A percentile compares a stretch with the other conserved stretches of the same genome.
Evolutionary conservation across 148 eudicot species (phyloP).

Genomic region (Fagopyrum homotropicum): DNA sequence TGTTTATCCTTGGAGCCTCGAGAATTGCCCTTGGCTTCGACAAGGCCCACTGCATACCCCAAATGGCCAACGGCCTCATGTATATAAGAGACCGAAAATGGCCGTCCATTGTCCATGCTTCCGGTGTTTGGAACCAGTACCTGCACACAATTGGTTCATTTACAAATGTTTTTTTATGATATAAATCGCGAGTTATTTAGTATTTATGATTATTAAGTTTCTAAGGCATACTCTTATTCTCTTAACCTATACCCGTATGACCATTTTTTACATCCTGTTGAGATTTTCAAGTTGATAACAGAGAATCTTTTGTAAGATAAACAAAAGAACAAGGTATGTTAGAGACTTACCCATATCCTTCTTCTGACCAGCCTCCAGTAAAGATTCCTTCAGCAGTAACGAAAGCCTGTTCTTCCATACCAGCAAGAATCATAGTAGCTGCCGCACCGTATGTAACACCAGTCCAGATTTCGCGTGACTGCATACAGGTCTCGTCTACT

Average conservation of each 20-base stretch:
- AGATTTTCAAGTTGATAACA: background rate
- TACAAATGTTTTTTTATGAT: too few species aligned
- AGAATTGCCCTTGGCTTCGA: constrained; percentile 62
- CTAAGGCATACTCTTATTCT: too few species aligned
- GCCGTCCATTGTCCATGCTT: constrained; percentile 60
- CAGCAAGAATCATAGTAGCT: constrained; percentile 90
- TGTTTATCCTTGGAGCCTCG: constrained; percentile 61
- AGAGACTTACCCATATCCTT: constrained; percentile 77
- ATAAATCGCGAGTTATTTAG: too few species aligned
- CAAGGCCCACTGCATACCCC: constrained; percentile 86
- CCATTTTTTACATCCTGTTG: background rate
- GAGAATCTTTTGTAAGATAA: background rate
- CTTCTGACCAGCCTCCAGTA: constrained; percentile 94
- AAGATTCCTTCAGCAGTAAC: constrained; percentile 92
- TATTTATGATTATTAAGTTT: too few species aligned
- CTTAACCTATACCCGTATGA: too few species aligned
- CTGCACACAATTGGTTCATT: constrained; percentile 22
- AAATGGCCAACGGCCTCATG: constrained; percentile 73
- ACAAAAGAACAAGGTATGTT: background rate
- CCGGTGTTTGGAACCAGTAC: constrained; percentile 68
- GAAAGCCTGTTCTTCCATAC: constrained; percentile 87
- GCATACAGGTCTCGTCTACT: constrained; percentile 98
- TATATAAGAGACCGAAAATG: constrained; percentile 59
- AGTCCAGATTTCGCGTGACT: constrained; percentile 95
- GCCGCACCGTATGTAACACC: constrained; percentile 93